A percentile compares a stretch with the other conserved stretches of the same genome.
phyloP scores from a whole-genome alignment of 2,329 filamentous ascomycete species.

The Lomentospora prolificans region DNA sequence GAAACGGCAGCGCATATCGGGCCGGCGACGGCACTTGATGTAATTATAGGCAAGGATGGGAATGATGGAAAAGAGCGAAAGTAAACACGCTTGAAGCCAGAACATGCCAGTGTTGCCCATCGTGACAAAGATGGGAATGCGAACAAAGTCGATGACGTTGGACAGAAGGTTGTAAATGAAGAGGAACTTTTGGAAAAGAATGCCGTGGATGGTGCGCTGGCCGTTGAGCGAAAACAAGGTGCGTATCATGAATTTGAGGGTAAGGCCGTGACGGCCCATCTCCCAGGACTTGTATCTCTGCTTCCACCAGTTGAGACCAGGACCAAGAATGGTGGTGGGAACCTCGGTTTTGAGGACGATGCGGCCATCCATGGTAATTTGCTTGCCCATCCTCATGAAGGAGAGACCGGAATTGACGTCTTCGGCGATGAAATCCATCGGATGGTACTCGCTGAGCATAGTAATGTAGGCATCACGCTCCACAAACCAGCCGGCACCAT shows the following conservation, averaged over 20 bases:
- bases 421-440: slow-evolving; percentile 8
- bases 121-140: slow-evolving; percentile 4
- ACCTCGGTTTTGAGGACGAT: slow-evolving; percentile 5
- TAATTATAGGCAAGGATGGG: slow-evolving; percentile 3
- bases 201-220: slow-evolving; percentile 1
- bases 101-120: background rate
- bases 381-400: slow-evolving; percentile 5
- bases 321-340: background rate
- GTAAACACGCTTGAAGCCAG: background rate
- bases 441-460: background rate
- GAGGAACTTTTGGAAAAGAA: slow-evolving; percentile 3
- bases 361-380: background rate
- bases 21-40: slow-evolving; percentile 2
- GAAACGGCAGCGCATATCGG: slow-evolving; percentile 3
- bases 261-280: slow-evolving; percentile 4
- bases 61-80: background rate
- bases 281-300: slow-evolving; percentile 1
- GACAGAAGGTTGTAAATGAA: background rate
- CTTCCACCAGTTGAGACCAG: slow-evolving; percentile 5
- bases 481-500: slow-evolving; percentile 6
- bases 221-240: slow-evolving; percentile 1
- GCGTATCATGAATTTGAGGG: background rate
- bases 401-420: slow-evolving; percentile 4
- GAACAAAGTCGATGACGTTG: slow-evolving; percentile 2
- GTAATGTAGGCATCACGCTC: slow-evolving; percentile 2